Evolutionary conservation across 257 asterid species (phyloP).

Genomic region (Solanum rostratum): DNA sequence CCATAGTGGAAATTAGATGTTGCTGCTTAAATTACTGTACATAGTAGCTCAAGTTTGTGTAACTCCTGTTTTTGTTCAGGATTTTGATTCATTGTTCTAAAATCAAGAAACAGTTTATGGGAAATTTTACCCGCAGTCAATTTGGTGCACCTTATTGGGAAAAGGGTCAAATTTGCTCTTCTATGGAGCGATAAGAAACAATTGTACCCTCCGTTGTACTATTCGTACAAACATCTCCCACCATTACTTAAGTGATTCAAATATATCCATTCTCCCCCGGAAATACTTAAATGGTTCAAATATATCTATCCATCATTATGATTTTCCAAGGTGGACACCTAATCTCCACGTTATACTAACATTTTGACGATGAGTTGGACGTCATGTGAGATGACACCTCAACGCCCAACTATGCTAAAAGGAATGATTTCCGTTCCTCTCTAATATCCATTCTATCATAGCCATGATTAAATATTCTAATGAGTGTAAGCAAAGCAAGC

Average conservation of each 20-base stretch:
- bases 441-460: not conserved
- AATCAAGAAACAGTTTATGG: not conserved
- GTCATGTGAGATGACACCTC: not conserved
- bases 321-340: not conserved
- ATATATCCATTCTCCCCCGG: no score
- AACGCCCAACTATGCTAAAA: not conserved
- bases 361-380: not conserved
- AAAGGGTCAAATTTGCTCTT: not conserved
- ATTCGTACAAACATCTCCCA: not conserved
- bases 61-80: not conserved
- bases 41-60: not conserved
- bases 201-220: not conserved
- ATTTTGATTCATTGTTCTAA: not conserved
- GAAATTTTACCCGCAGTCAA: not conserved
- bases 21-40: not conserved
- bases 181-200: no score
- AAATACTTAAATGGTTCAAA: not conserved
- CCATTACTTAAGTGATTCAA: no score
- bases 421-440: not conserved
- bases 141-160: not conserved
- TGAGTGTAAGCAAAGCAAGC: constrained; percentile 32
- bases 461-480: not conserved
- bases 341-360: no score
- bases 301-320: not conserved
- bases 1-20: not conserved